Evolutionary conservation across 2,329 filamentous ascomycete species (phyloP).

Genomic region (Rutstroemia sp.): DNA sequence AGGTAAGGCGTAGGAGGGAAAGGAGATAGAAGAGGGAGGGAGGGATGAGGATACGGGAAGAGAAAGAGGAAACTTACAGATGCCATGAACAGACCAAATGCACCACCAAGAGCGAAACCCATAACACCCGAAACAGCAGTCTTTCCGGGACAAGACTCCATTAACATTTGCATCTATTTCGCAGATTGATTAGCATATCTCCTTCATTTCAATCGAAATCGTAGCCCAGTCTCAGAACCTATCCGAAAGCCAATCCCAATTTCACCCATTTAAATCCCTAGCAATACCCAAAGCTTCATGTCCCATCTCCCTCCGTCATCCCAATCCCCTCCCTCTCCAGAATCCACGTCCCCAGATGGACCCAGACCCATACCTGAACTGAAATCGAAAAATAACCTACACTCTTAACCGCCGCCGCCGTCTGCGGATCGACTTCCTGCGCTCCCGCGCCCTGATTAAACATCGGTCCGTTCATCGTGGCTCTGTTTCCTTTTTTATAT

Average conservation of each 20-base stretch:
- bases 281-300: not conserved
- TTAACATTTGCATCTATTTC: constrained; percentile 36
- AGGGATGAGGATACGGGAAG: not conserved
- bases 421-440: constrained; percentile 21
- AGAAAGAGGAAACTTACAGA: constrained; percentile 53
- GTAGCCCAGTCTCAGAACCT: not conserved
- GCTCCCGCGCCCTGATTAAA: constrained; percentile 13
- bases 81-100: constrained; percentile 97
- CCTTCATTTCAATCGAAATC: not conserved
- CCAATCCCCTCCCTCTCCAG: not conserved
- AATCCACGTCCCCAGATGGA: not conserved
- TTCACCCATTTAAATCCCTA: not conserved
- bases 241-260: not conserved
- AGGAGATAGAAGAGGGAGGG: not conserved
- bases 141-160: constrained; percentile 91
- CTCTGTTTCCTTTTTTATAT: not conserved
- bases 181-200: not conserved
- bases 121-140: constrained; percentile 83
- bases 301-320: not conserved
- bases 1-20: not conserved
- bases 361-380: no score
- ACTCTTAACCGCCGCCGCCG: constrained; percentile 27
- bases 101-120: constrained; percentile 87
- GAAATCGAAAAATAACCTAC: constrained; percentile 15
- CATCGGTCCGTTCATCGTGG: constrained; percentile 23